Base-by-base conservation (phyloP, 2,329 filamentous ascomycete genomes). In the Alternaria atra region DNA sequence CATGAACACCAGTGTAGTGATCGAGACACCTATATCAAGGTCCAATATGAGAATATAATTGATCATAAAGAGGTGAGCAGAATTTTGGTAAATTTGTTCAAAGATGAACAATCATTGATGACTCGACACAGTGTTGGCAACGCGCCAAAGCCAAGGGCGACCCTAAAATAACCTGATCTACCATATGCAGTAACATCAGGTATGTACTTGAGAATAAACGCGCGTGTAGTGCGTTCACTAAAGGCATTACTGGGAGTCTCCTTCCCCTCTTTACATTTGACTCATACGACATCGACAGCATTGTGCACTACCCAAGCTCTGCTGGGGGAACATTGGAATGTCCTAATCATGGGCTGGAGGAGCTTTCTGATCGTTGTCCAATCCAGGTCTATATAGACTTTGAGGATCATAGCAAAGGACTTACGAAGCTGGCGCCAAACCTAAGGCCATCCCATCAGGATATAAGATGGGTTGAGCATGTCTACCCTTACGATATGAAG, bases 1-100 rank as follows among this genome's bases (percentile, higher is more conserved):
- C 52, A 64, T 15, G 52, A 61, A 32, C 55, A 64, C 32, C 52
- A 57, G 20, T 52, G 55, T 13, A 5, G 30, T 15, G 44, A 61
- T 30, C 23, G 55, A 52, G 58, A 66, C 50, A 55, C 43, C 15
- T 57, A 59, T n/a, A 32, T 59, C 10, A 23, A 57, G 6, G 34
- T 59, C 48, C n/a, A 40, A 4, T 50, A 58, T 30, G 32, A 34
- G 6, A 27, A 29, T 8, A 32, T 57, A 1, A 20, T 6, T 4
- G 57, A 65, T 20, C 56, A 47, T 25, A 37, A 44, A 29, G 17
- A 20, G 17, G 46, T 48, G 0, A 48, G 46, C 23, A 34, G 5
- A 2, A 15, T 7, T 23, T 6, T 5, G 12, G 5, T 17, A 0
- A 48, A 2, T 8, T 17, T 20, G 17, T 23, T 12, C 4, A n/a